Base-by-base conservation (phyloP, 768 basidiomycete genomes). In the Hypholoma sublateritium region DNA sequence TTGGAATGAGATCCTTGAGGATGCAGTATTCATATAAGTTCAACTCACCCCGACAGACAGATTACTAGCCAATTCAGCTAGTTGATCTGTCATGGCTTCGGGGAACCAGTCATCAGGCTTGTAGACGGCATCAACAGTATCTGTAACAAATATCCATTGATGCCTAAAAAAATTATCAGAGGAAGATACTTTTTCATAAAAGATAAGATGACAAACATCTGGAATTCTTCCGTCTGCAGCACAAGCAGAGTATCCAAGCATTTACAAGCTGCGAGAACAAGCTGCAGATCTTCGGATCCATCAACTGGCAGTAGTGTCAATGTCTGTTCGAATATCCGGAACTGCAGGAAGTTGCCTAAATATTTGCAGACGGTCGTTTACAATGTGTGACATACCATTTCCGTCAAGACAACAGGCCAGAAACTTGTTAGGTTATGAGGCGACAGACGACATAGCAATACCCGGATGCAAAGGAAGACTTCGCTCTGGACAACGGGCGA, bases 101-200 rank as follows among this genome's bases (percentile, higher is more conserved):
- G 95, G 91, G 56, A 77, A 77, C 83, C 89, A 93, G 44, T 86
- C 78, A 56, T 94, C 88, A 0, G 94, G 91, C 16, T 86, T 88
- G 72, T 93, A 95, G 34, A 95, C 82, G 0, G 96, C 95, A 65
- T 98, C 97, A 5, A 95, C 92, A 0, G 96, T 98, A 70, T 99
- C 96, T 2, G 95, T 97, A 42, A 98, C 86, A 70, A 98, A 99
- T 65, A 97, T 91, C 96, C 97, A 99, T 76, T 99, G 95, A 70
- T 98, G 91, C 68, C 89, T 92, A 62, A 17, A 42, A 17, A 25
- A 42, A 4, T 19, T 13, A 47, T 66, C 9, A 69, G 53, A 45
- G 6, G 53, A 47, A 50, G 44, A 14, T 13, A 14, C 1, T 11
- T 17, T 3, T 37, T 5, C 34, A 4, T 36, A 11, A 57, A 12